A percentile compares a stretch with the other conserved stretches of the same genome.
These are phyloP conservation scores for Moesziomyces sp. DNA, from an alignment of 1,284 basidiomycete genomes.

Conservation along the genomic window DNA sequence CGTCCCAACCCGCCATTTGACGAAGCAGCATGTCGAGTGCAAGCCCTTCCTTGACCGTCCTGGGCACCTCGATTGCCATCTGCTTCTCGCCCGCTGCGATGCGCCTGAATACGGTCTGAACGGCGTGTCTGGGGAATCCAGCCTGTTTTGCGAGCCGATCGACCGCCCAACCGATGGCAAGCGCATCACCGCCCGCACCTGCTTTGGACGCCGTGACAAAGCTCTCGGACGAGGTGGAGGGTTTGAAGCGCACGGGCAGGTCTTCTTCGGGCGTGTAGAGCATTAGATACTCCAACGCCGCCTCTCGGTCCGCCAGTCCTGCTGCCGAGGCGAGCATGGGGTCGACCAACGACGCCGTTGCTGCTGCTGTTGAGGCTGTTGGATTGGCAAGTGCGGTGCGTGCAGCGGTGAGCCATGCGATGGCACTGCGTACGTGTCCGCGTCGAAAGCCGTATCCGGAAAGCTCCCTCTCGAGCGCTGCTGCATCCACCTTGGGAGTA, in stretches of 20 bases:
- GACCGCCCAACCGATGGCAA: constrained; percentile 82
- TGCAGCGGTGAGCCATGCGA: constrained; percentile 56
- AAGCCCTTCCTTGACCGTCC: constrained; percentile 33
- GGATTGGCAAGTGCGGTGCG: constrained; percentile 37
- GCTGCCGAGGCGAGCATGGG: constrained; percentile 57
- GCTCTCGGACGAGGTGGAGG: constrained; percentile 74
- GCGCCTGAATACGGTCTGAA: constrained; percentile 72
- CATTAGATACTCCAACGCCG: constrained; percentile 79
- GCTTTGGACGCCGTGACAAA: constrained; percentile 74
- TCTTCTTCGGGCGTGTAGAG: constrained; percentile 82
- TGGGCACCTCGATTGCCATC: constrained; percentile 9
- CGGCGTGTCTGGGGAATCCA: constrained; percentile 81
- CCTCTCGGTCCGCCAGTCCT: constrained; percentile 70
- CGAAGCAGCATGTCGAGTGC: constrained; percentile 53
- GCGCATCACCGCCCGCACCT: constrained; percentile 70
- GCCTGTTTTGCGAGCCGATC: constrained; percentile 84
- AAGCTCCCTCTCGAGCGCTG: constrained; percentile 52
- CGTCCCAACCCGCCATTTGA: constrained; percentile 35
- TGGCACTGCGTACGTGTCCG: constrained; percentile 59
- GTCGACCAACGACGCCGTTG: constrained; percentile 26
- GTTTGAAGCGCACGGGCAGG: constrained; percentile 72
- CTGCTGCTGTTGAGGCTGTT: constrained; percentile 3
- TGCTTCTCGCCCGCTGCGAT: constrained; percentile 17
- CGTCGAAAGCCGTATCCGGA: constrained; percentile 60
- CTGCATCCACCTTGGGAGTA: constrained; percentile 32